Evolutionary conservation across 2,329 filamentous ascomycete genomes (phyloP), one percentile per base, ranked within the genome.

Genomic region (Talaromyces sp.): DNA sequence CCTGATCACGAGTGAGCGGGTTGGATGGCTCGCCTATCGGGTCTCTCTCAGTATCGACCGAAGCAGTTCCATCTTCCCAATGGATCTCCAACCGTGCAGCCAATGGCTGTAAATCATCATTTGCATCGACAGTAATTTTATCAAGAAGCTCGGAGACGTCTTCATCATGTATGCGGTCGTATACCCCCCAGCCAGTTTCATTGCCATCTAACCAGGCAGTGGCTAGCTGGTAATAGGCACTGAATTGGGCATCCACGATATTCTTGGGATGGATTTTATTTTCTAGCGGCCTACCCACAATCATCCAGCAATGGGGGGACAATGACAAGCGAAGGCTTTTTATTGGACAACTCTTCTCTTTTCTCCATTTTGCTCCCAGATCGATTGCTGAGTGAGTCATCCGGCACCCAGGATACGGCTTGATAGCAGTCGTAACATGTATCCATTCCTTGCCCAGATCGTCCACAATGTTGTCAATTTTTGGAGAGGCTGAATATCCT

Each of bases 241-340:
- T 70, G 59, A 74, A 73, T 57, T 74, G 72, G 2, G 71, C 72
- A 58, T 75, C 72, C 51, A 74, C 71, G 57, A 68, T 63, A 56
- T 74, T 75, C 41, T 62, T 64, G 1, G 72, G 72, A 57, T 73
- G 72, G 27, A 71, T 64, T 54, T 75, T 74, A 60, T 73, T 74
- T 65, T 73, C 19, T 66, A 67, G 21, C 70, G 69, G n/a, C 72
- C 73, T 31, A 9, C 29, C 29, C 29, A 31, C 29, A 31, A 31
- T 31, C 29, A 31, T 31, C 29, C 29, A 31, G 6, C 29, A 31
- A 9, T 31, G 29, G 9, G 29, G 29, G 29, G 10, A 75, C 66
- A 41, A 74, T 64, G 56, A n/a, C 27, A 24, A 51, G 21, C n/a
- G 6, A 19, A 51, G 19, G 49, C 17, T 14, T 24, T 51, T 51